Base-by-base conservation (phyloP, 2,329 filamentous ascomycete genomes). In the Xylaria sp. region DNA sequence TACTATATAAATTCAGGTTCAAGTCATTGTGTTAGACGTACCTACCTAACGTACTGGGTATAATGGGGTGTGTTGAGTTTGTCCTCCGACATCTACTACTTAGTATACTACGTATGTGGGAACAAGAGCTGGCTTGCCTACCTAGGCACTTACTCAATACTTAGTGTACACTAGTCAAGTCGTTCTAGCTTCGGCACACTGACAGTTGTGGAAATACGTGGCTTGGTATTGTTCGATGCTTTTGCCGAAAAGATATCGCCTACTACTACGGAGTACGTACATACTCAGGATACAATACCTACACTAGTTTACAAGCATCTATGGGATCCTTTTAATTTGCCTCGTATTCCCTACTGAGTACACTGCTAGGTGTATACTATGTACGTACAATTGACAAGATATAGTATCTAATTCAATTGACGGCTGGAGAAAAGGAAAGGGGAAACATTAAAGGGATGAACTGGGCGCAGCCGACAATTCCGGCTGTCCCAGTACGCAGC, bases 221-320 rank as follows among this genome's bases (percentile, higher is more conserved):
- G 55, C 55, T 29, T n/a, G 16, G 35, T n/a, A 58, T 58, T 44
- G 55, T 44, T 58, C 23, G 55, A 58, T 44, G 16, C 37, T 44
- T 44, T 58, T 58, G 37, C 55, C 13, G 55, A 58, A 44, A 27
- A 29, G 13, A 32, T 3, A 16, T 29, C 48, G 23, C 2, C n/a
- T 44, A 16, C n/a, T n/a, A n/a, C n/a, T n/a, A n/a, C n/a, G n/a
- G n/a, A n/a, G n/a, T n/a, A n/a, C n/a, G n/a, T n/a, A n/a, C n/a
- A n/a, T n/a, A n/a, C n/a, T n/a, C n/a, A n/a, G n/a, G n/a, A n/a
- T 40, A 37, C 32, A 37, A 29, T 25, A 50, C 23, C 47, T 50
- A 25, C 16, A 27, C 47, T 50, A 50, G 6, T 18, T 29, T 35
- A 35, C 32, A 6, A 35, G 10, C 32, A 10, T 35, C 8, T 10